These are phyloP conservation scores for Podospora sp. DNA, from an alignment of 495 filamentous ascomycete species.

Conservation along the genomic window DNA sequence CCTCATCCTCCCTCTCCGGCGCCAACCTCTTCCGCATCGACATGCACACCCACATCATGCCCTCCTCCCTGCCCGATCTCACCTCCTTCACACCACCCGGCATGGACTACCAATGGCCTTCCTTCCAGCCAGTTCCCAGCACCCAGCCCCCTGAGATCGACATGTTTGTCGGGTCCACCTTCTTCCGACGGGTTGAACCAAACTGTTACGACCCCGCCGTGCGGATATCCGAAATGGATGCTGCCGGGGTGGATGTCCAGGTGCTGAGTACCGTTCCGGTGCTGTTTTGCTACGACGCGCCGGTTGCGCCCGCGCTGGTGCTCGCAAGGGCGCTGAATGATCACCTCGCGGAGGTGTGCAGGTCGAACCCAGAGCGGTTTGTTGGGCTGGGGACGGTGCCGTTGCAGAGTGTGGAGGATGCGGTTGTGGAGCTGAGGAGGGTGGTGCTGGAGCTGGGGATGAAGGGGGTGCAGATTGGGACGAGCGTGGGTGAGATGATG, in stretches of 20 bases:
- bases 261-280: slow-evolving; percentile 36
- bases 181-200: slow-evolving; percentile 32
- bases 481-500: slow-evolving; percentile 24
- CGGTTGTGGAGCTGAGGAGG: slow-evolving; percentile 64
- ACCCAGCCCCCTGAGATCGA: slow-evolving; percentile 24
- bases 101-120: slow-evolving; percentile 30
- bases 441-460: slow-evolving; percentile 14
- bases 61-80: slow-evolving; percentile 27
- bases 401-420: slow-evolving; percentile 57
- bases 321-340: slow-evolving; percentile 33
- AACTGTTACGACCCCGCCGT: slow-evolving; percentile 31
- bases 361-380: slow-evolving; percentile 18
- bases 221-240: slow-evolving; percentile 33
- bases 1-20: slow-evolving; percentile 1
- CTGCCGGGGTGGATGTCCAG: slow-evolving; percentile 35
- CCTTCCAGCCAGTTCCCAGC: slow-evolving; percentile 23
- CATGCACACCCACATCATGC: slow-evolving; percentile 41
- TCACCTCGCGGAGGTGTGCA: slow-evolving; percentile 24
- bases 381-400: slow-evolving; percentile 35
- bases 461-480: slow-evolving; percentile 34
- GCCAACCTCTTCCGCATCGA: slow-evolving; percentile 35
- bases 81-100: slow-evolving; percentile 17
- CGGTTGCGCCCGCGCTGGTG: slow-evolving; percentile 12
- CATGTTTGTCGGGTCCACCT: slow-evolving; percentile 33
- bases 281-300: slow-evolving; percentile 38